These are phyloP conservation scores for Nannizziopsis barbatae DNA, from an alignment of 2,329 filamentous ascomycete genomes.

Conservation along the genomic window DNA sequence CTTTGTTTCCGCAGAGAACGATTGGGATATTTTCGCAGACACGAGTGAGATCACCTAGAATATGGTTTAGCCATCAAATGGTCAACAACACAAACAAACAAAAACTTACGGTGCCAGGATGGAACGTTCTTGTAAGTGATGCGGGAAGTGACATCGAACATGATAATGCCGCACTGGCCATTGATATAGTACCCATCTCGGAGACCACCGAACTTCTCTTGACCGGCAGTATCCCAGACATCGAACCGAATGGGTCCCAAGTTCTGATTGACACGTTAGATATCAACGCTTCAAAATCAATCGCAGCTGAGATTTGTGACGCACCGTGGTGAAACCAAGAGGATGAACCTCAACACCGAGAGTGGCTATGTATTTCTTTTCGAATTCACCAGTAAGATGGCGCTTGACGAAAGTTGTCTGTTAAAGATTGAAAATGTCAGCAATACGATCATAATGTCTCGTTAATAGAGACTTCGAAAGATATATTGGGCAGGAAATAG, in stretches of 20 bases:
- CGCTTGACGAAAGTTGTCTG: conserved; percentile 99
- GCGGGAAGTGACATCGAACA: conserved; percentile 98
- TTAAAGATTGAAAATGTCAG: background rate
- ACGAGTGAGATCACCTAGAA: conserved; percentile 83
- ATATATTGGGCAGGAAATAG: conserved; percentile 1
- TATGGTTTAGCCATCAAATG: conserved; percentile 11
- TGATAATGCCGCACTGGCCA: conserved; percentile 96
- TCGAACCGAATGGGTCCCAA: conserved; percentile 95
- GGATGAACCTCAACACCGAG: conserved; percentile 99
- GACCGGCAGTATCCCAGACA: conserved; percentile 97
- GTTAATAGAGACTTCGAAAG: background rate
- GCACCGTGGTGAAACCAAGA: conserved; percentile 93
- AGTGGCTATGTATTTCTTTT: conserved; percentile 99
- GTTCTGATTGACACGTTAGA: conserved; percentile 47
- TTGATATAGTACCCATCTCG: conserved; percentile 99
- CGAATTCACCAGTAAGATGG: conserved; percentile 98
- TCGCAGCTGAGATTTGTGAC: conserved; percentile 32
- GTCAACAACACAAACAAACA: conserved; percentile 9
- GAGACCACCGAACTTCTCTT: conserved; percentile 97
- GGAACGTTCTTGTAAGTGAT: conserved; percentile 96
- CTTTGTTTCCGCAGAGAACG: conserved; percentile 92
- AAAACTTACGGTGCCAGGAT: conserved; percentile 95
- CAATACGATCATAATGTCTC: background rate
- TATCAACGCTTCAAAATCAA: background rate
- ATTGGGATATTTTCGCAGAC: conserved; percentile 99